A percentile compares a stretch with the other conserved stretches of the same genome.
These are phyloP conservation scores for Yamadazyma membranifaciens DNA, from an alignment of 1,139 yeast species.

Conservation along the genomic window DNA sequence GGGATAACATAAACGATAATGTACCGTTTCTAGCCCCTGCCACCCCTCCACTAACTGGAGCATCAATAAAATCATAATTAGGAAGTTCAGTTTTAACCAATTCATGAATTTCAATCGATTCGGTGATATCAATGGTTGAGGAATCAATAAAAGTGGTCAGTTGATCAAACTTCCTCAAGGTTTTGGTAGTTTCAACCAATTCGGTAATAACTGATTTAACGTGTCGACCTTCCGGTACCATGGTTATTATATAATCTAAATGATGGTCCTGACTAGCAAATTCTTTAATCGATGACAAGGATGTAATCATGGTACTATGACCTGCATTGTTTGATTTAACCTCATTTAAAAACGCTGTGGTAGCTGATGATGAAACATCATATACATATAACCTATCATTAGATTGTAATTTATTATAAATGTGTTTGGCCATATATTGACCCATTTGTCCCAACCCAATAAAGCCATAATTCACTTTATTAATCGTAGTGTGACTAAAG, in stretches of 20 bases:
- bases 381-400: conserved; percentile 43
- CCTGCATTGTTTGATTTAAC: conserved; percentile 26
- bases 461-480: conserved; percentile 43
- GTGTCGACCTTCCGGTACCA: conserved; percentile 62
- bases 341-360: conserved; percentile 24
- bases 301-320: conserved; percentile 20
- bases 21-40: conserved; percentile 59
- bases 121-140: conserved; percentile 55
- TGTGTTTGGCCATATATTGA: conserved; percentile 57
- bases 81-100: conserved; percentile 35
- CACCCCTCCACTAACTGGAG: conserved; percentile 65
- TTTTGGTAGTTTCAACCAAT: conserved; percentile 22
- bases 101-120: conserved; percentile 42
- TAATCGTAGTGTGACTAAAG: conserved; percentile 20
- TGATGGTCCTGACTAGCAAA: conserved; percentile 37
- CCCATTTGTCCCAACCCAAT: conserved; percentile 65
- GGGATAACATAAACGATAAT: conserved; percentile 57
- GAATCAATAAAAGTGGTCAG: conserved; percentile 45
- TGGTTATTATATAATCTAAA: conserved; percentile 47
- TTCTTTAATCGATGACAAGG: conserved; percentile 23
- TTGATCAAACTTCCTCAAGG: conserved; percentile 16
- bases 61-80: conserved; percentile 46
- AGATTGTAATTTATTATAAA: conserved; percentile 40
- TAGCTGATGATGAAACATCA: conserved; percentile 38
- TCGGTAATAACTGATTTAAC: conserved; percentile 45